Conservation (phyloP, 805 yeast genomes). For the Nakazawaea peltata region DNA sequence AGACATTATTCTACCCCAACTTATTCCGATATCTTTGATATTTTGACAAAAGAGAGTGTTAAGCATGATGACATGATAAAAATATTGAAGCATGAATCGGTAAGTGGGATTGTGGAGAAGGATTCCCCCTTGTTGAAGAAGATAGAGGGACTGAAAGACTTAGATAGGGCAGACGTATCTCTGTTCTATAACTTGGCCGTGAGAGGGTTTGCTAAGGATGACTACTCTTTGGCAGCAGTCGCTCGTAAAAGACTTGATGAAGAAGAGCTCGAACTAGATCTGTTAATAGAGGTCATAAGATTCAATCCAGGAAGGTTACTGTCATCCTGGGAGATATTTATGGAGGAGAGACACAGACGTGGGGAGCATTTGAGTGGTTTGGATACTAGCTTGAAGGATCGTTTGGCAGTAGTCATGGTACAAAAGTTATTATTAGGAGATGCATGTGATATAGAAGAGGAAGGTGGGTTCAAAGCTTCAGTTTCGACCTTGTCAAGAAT, state of each 20-base stretch:
- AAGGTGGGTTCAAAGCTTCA: constrained; percentile 1
- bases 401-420: not conserved
- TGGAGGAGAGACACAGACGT: constrained; percentile 6
- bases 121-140: too few species aligned
- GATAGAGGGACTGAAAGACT: too few species aligned
- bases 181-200: constrained; percentile 17
- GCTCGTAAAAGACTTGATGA: constrained; percentile 9
- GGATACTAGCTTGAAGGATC: not conserved
- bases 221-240: constrained; percentile 18
- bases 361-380: not conserved
- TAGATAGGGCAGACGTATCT: too few species aligned
- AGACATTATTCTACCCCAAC: too few species aligned
- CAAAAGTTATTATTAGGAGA: constrained; percentile 6
- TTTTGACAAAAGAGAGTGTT: too few species aligned
- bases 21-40: too few species aligned
- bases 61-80: too few species aligned
- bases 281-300: constrained; percentile 18
- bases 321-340: constrained; percentile 23
- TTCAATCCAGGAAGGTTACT: constrained; percentile 28
- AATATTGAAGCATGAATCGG: too few species aligned
- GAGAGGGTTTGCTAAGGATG: constrained; percentile 16
- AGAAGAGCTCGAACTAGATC: not conserved
- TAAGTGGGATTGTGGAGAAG: too few species aligned
- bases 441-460: constrained; percentile 3
- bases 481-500: not conserved